Conservation (phyloP, 2,329 filamentous ascomycete genomes). For the Massarina eburnea region DNA sequence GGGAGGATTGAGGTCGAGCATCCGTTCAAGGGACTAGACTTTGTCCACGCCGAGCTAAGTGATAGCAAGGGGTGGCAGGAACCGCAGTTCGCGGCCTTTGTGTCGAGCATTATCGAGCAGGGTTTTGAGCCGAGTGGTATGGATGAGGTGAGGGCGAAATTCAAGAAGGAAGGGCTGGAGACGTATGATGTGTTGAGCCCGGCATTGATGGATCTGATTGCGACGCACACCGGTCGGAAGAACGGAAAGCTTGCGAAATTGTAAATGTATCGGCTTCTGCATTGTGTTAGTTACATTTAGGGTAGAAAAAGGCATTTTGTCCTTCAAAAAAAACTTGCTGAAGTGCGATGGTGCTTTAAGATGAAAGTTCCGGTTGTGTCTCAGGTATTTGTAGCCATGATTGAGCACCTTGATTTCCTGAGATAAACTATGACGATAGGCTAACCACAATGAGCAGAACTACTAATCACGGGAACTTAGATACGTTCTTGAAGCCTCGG, state of each 20-base stretch:
- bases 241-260: constrained; percentile 34
- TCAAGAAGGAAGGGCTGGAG: constrained; percentile 59
- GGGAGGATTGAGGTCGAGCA: constrained; percentile 67
- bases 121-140: constrained; percentile 61
- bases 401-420: too few species aligned
- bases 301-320: too few species aligned
- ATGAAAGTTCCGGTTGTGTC: too few species aligned
- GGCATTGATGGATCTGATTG: constrained; percentile 59
- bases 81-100: constrained; percentile 70
- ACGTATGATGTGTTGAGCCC: constrained; percentile 66
- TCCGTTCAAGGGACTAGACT: constrained; percentile 69
- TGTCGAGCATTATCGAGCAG: constrained; percentile 69
- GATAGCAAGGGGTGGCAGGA: constrained; percentile 68
- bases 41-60: constrained; percentile 66
- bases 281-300: too few species aligned
- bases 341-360: too few species aligned
- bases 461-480: too few species aligned
- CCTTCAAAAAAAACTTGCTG: too few species aligned
- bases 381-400: too few species aligned
- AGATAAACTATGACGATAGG: too few species aligned
- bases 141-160: constrained; percentile 55
- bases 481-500: too few species aligned
- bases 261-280: constrained; percentile 9
- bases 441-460: too few species aligned
- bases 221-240: constrained; percentile 57